Base-by-base conservation (phyloP, 1,284 basidiomycete species). In the Vanrija humicola region DNA sequence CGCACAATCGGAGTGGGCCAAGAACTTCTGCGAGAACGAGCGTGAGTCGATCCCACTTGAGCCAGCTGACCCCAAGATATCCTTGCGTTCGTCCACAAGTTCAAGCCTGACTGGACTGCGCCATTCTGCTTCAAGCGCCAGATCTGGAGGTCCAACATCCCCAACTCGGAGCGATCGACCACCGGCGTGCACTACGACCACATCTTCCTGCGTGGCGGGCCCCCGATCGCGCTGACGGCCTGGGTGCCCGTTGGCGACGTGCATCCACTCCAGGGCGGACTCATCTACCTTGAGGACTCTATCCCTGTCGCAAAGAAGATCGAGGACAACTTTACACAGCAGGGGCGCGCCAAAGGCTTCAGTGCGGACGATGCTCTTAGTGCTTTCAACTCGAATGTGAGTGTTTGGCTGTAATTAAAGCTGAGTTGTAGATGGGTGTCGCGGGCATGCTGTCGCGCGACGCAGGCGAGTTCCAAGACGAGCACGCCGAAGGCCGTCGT, bases 161-260 rank as follows among this genome's bases (percentile, higher is more conserved):
- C 62, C 14, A 29, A 48, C 48, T 54, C 59, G 4, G 40, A 47
- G 14, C 54, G 49, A 14, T 52, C 55, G 21, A 29, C 46, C 6
- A 64, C 59, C 6, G 53, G 53, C n/a, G 62, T 64, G 25, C 62
- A 64, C 50, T 61, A 56, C 43, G 62, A 64, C 48, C 56, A 64
- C 28, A 55, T 59, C 38, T 66, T 66, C 54, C 53, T 66, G 1
- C 61, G 63, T 12, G 52, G 40, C 34, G 65, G 55, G 3, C 61
- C 63, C 15, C 61, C 65, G 6, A 67, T 60, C 6, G 52, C 58
- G 10, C 47, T 67, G 7, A 67, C 65, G 9, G 65, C 61, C 4
- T 67, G 64, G 65, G 56, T 67, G 19, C 65, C 65, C 3, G 62
- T 67, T 16, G 65, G 65, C 14, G 62, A 63, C 48, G 56, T 56